A percentile compares a stretch with the other conserved stretches of the same genome.
phyloP scores from a whole-genome alignment of 2,329 filamentous ascomycete species.

The Cytospora paraplurivora region DNA sequence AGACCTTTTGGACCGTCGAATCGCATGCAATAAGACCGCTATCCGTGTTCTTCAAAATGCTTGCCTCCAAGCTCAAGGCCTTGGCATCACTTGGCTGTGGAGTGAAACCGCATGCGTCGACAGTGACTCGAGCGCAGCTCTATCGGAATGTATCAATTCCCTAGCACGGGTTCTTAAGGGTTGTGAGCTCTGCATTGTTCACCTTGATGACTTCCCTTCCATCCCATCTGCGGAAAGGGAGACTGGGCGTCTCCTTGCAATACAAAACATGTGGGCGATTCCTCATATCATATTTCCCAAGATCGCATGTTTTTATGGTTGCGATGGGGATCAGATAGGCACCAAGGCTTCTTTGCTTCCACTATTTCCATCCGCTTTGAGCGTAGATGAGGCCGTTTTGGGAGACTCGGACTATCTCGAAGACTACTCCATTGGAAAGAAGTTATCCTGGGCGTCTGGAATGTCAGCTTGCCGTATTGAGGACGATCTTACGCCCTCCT shows the following conservation, averaged over 20 bases:
- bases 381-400: not conserved
- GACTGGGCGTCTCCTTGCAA: not conserved
- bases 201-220: slow-evolving; percentile 2
- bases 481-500: slow-evolving; percentile 25
- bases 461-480: slow-evolving; percentile 5
- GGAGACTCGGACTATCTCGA: not conserved
- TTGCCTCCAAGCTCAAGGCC: not conserved
- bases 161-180: not conserved
- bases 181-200: slow-evolving; percentile 3
- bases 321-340: not conserved
- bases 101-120: slow-evolving; percentile 11
- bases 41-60: not conserved
- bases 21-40: not conserved
- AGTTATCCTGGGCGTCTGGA: slow-evolving; percentile 18
- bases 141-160: slow-evolving; percentile 15
- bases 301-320: not conserved
- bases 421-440: slow-evolving; percentile 9
- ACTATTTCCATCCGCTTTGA: not conserved
- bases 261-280: slow-evolving; percentile 5
- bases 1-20: not conserved
- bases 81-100: slow-evolving; percentile 10
- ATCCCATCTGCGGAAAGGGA: not conserved
- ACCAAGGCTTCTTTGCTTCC: not conserved
- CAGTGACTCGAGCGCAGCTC: slow-evolving; percentile 4
- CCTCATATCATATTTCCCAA: slow-evolving; percentile 2